Percentiles rank a stretch among this genome's conserved stretches.
These are phyloP conservation scores for Mrakia gelida DNA, from an alignment of 768 basidiomycete species.

Conservation along the genomic window DNA sequence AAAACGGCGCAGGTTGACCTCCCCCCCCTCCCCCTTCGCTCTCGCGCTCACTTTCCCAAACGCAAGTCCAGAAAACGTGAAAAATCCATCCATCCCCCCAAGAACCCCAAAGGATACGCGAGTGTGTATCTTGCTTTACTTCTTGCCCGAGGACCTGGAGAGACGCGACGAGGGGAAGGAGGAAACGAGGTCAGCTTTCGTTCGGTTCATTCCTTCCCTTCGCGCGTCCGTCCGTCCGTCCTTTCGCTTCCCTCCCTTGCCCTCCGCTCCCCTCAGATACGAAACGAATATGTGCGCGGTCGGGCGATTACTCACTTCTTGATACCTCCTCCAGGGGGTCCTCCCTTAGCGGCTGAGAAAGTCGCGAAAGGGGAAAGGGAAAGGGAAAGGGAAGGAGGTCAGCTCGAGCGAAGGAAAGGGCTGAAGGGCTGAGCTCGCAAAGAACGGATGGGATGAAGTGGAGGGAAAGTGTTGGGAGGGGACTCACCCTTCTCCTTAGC, in stretches of 20 bases:
- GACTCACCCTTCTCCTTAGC: slow-evolving; percentile 34
- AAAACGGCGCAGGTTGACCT: too few species aligned
- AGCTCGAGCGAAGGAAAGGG: background rate
- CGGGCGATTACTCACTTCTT: slow-evolving; percentile 29
- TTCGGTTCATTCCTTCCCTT: too few species aligned
- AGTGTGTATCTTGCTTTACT: slow-evolving; percentile 3
- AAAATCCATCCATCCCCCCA: too few species aligned
- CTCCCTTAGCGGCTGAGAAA: slow-evolving; percentile 31
- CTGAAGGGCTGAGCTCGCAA: background rate
- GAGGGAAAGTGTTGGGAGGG: background rate
- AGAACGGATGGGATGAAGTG: background rate
- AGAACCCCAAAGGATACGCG: too few species aligned
- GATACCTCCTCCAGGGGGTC: slow-evolving; percentile 33
- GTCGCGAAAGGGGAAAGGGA: background rate
- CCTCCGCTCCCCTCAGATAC: too few species aligned
- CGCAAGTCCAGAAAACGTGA: too few species aligned
- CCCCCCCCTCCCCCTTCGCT: too few species aligned
- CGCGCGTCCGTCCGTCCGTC: too few species aligned
- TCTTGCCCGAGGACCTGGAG: slow-evolving; percentile 31
- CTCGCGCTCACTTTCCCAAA: too few species aligned
- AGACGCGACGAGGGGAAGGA: background rate
- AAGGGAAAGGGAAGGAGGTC: background rate
- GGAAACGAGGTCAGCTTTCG: background rate
- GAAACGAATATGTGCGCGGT: background rate
- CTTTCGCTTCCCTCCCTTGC: too few species aligned